These are phyloP conservation scores for Fusarium sp. DNA, from an alignment of 2,329 filamentous ascomycete species.

Conservation along the genomic window DNA sequence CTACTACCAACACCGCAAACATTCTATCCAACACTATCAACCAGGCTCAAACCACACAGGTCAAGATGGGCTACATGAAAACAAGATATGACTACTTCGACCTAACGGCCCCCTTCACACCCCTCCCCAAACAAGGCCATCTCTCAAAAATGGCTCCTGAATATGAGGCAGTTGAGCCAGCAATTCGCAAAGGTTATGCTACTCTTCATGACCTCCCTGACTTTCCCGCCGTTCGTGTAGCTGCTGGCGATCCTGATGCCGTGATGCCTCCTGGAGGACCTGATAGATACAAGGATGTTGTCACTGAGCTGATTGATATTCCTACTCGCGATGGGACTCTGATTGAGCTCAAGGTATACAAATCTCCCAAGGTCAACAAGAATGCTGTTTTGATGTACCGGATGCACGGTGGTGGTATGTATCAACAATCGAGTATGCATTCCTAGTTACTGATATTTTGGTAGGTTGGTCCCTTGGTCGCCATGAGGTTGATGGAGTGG, in stretches of 20 bases:
- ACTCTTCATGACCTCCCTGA: not conserved
- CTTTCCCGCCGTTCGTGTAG: constrained; percentile 12
- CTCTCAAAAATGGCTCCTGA: constrained; percentile 29
- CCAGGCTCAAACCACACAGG: not conserved
- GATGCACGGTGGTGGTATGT: constrained; percentile 47
- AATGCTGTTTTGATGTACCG: constrained; percentile 44
- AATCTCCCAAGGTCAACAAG: constrained; percentile 4
- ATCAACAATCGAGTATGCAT: rapidly evolving
- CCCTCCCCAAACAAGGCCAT: constrained; percentile 41
- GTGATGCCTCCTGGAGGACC: constrained; percentile 37
- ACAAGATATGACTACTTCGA: constrained; percentile 28
- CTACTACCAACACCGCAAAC: not conserved
- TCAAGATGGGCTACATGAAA: constrained; percentile 33
- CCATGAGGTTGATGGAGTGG: constrained; percentile 45
- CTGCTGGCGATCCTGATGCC: constrained; percentile 31
- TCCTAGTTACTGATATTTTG: too few species aligned
- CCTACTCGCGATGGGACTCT: constrained; percentile 33
- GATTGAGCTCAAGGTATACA: constrained; percentile 45
- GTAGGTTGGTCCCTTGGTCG: constrained; percentile 43
- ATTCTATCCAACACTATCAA: not conserved
- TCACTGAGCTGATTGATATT: constrained; percentile 33
- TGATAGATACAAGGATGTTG: constrained; percentile 30
- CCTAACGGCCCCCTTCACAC: constrained; percentile 18
- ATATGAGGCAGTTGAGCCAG: constrained; percentile 6
- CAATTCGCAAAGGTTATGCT: constrained; percentile 1